Evolutionary conservation across 306 rosid species (phyloP).

Genomic region (Delonix regia): DNA sequence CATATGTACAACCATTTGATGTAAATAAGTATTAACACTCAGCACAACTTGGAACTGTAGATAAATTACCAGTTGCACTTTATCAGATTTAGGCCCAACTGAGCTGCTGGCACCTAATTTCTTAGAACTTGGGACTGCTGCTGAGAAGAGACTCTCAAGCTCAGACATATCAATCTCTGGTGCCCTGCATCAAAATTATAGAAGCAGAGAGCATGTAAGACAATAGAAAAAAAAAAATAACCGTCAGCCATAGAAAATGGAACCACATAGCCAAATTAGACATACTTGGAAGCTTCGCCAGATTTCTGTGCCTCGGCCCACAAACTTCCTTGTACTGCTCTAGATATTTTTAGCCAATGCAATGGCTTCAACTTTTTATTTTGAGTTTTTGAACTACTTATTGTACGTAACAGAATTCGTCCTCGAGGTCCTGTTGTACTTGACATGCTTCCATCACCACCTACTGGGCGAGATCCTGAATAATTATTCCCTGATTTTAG

Average conservation of each 20-base stretch:
- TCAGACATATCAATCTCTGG: slow-evolving; percentile 95
- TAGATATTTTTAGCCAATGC: slow-evolving; percentile 88
- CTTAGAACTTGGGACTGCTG: slow-evolving; percentile 62
- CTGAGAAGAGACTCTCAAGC: slow-evolving; percentile 91
- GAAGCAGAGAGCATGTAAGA: slow-evolving; percentile 26
- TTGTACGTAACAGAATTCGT: slow-evolving; percentile 52
- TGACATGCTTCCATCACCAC: slow-evolving; percentile 37
- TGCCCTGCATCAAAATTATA: slow-evolving; percentile 59
- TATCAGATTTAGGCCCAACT: slow-evolving; percentile 72
- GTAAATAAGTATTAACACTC: slow-evolving; percentile 12
- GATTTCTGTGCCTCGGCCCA: slow-evolving; percentile 93
- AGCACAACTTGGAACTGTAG: slow-evolving; percentile 25
- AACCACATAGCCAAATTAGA: slow-evolving; percentile 30
- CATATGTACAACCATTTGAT: slow-evolving; percentile 25
- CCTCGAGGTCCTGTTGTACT: slow-evolving; percentile 52
- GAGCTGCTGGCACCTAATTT: slow-evolving; percentile 54
- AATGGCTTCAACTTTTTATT: slow-evolving; percentile 85
- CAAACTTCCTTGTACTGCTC: slow-evolving; percentile 89
- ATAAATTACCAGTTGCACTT: slow-evolving; percentile 82
- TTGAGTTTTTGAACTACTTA: slow-evolving; percentile 48
- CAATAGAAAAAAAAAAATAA: slow-evolving; percentile 30
- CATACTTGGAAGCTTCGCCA: slow-evolving; percentile 81
- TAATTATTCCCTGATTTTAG: slow-evolving; percentile 40
- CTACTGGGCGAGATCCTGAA: slow-evolving; percentile 29
- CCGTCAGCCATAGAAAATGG: slow-evolving; percentile 31